Evolutionary conservation across 2,329 filamentous ascomycete genomes (phyloP), one percentile per base, ranked within the genome.

Genomic region (Botrytis tulipae): DNA sequence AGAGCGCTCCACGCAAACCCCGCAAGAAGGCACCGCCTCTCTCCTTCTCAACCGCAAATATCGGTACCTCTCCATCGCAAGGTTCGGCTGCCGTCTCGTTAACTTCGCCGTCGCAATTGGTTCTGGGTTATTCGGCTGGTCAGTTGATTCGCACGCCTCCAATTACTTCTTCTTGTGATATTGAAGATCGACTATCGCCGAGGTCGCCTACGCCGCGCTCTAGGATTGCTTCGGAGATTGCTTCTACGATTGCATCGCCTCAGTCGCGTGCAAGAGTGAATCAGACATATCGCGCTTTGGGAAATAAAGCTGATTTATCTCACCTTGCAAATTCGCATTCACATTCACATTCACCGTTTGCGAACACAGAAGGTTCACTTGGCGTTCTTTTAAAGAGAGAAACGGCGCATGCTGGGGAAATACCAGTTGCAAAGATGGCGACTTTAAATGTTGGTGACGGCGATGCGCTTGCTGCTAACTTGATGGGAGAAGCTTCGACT

Each of bases 21-120:
- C 35, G n/a, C 6, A 68, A 68, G 25, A 57, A 54, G 4, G 3
- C 22, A 9, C 18, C 3, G 5, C 25, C 12, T 54, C 25, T 42
- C 18, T 68, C 48, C 4, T 57, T 68, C 6, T 68, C 66, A 2
- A 57, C 66, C 0, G n/a, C n/a, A 7, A 25, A 44, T 16, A 57
- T 32, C 14, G n/a, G 35, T 1, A 42, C 48, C 10, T 42, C 48
- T 14, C 18, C 10, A 57, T 68, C 66, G 16, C 66, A 32, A 57
- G 48, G 48, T 8, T 57, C 29, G 3, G 48, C 35, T 16, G 10
- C 16, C 37, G 32, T 37, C 35, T 68, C 48, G 6, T 10, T 57
- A 5, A 42, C n/a, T 25, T 68, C 66, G 1, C 48, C 66, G 57
- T 68, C 66, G n/a, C 66, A 32, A 68, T 68, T 68, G 32, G 48